Conservation (phyloP, 257 asterid genomes). For the Ocimum tenuiflorum region DNA sequence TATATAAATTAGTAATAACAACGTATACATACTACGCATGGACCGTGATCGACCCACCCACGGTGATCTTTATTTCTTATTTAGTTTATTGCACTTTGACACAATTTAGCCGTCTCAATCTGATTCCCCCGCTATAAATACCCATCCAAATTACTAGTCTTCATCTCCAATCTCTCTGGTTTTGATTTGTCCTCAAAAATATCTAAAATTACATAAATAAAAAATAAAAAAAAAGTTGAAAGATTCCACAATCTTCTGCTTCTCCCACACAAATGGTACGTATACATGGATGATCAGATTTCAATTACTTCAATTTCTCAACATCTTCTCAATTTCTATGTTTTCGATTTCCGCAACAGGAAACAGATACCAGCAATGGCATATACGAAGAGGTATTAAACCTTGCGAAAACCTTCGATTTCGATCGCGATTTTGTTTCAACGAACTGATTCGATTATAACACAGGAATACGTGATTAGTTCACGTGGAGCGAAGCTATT, state of each 20-base stretch:
- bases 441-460: background rate
- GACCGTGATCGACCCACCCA: no score
- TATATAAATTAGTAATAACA: no score
- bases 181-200: background rate
- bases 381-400: slow-evolving; percentile 51
- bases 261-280: background rate
- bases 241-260: background rate
- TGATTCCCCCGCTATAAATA: background rate
- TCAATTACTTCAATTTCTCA: background rate
- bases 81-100: no score
- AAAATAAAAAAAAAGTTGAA: no score
- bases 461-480: slow-evolving; percentile 52
- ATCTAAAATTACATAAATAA: no score
- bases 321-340: no score
- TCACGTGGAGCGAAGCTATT: slow-evolving; percentile 59
- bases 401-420: background rate
- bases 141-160: background rate
- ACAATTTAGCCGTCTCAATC: slow-evolving; percentile 2
- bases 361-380: slow-evolving; percentile 21
- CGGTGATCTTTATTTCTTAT: background rate
- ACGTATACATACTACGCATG: no score
- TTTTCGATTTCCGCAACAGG: slow-evolving; percentile 38
- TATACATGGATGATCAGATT: background rate
- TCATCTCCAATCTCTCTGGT: background rate
- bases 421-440: background rate